Percentiles rank a stretch among this genome's conserved stretches.
Conservation (phyloP, 2,329 filamentous ascomycete genomes). For the Rutstroemia sp. region DNA sequence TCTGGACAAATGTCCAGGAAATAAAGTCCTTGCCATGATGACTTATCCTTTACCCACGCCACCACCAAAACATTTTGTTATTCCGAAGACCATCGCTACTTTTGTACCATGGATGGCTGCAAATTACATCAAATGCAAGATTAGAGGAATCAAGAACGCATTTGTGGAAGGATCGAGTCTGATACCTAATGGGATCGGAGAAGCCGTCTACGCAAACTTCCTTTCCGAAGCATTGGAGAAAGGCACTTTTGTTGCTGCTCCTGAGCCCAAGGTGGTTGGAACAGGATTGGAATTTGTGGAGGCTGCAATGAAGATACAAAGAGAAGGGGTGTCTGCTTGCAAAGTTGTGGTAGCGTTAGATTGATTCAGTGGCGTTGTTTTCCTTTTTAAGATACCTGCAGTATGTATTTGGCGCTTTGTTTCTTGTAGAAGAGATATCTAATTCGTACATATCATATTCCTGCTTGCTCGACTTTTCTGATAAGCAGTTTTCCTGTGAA, state of each 20-base stretch:
- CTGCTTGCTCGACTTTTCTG: too few species aligned
- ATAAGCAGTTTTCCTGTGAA: too few species aligned
- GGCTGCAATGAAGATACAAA: slow-evolving; percentile 30
- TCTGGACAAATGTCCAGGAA: background rate
- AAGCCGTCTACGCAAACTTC: slow-evolving; percentile 32
- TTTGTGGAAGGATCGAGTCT: background rate
- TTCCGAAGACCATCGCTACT: background rate
- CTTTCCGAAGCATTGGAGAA: slow-evolving; percentile 31
- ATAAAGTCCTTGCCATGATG: background rate
- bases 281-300: slow-evolving; percentile 36
- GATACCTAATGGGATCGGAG: slow-evolving; percentile 8
- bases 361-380: background rate
- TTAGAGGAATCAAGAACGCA: background rate
- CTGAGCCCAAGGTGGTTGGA: slow-evolving; percentile 33
- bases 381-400: too few species aligned
- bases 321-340: slow-evolving; percentile 12
- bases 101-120: background rate
- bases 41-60: background rate
- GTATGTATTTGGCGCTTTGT: too few species aligned
- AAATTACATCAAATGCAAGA: background rate
- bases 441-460: too few species aligned
- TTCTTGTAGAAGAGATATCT: too few species aligned
- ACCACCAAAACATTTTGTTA: background rate
- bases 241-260: slow-evolving; percentile 31
- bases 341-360: slow-evolving; percentile 14